Evolutionary conservation across 164 flowering plant species (phyloP).

Genomic region (Macadamia integrifolia): DNA sequence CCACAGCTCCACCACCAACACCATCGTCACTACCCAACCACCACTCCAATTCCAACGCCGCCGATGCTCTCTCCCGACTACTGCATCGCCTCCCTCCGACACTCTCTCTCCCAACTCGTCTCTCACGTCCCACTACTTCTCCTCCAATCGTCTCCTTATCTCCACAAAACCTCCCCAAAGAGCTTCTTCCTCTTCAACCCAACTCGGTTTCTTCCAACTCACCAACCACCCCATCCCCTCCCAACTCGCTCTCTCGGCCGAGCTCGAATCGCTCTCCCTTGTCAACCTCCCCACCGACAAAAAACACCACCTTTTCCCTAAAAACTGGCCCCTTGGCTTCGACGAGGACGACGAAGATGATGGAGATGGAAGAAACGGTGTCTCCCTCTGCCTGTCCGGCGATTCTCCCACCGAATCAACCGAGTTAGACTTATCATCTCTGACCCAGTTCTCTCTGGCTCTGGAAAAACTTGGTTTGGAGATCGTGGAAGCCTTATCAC

Average conservation of each 20-base stretch:
- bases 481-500: slow-evolving; percentile 36
- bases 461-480: slow-evolving; percentile 54
- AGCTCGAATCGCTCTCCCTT: slow-evolving; percentile 44
- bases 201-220: slow-evolving; percentile 65
- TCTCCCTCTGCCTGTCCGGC: slow-evolving; percentile 53
- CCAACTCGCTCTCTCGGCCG: slow-evolving; percentile 56
- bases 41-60: slow-evolving; percentile 30
- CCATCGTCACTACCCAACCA: slow-evolving; percentile 40
- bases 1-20: slow-evolving; percentile 85
- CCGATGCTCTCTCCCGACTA: slow-evolving; percentile 45
- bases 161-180: slow-evolving; percentile 10
- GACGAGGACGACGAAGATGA: slow-evolving; percentile 29
- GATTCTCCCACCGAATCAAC: slow-evolving; percentile 25
- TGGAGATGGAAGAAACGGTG: slow-evolving; percentile 18
- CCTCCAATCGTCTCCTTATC: slow-evolving; percentile 37
- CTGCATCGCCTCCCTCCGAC: slow-evolving; percentile 67
- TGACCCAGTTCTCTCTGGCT: slow-evolving; percentile 39
- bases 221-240: slow-evolving; percentile 40
- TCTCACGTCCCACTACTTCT: slow-evolving; percentile 25
- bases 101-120: slow-evolving; percentile 56
- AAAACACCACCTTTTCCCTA: slow-evolving; percentile 36
- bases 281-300: slow-evolving; percentile 37
- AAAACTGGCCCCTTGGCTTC: slow-evolving; percentile 60
- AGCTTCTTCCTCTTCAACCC: slow-evolving; percentile 21
- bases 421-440: slow-evolving; percentile 25